Base-by-base conservation (phyloP, 108 stramenopile genomes). In the Fragilaria crotonensis region DNA sequence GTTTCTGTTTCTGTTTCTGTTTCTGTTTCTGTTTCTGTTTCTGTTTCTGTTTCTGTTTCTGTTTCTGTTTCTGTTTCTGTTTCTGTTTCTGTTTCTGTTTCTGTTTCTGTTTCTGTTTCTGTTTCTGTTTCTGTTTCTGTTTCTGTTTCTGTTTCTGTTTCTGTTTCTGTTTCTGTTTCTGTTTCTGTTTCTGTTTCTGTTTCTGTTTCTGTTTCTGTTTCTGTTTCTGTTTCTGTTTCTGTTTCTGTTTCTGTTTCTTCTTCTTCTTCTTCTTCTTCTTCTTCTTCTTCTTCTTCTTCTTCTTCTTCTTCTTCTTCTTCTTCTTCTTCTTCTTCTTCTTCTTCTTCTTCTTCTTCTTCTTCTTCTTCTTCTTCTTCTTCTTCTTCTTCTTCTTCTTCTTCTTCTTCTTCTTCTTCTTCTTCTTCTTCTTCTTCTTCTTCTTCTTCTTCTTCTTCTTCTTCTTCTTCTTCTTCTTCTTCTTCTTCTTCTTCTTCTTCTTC, bases 241-340 rank as follows among this genome's bases (percentile, higher is more conserved):
- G n/a, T n/a, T n/a, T n/a, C n/a, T n/a, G n/a, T 44, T 44, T 17
- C 17, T 44, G 11, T 17, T 44, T 44, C 41, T 44, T 44, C 41
- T 44, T 44, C 41, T 44, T 44, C 41, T 44, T 44, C 41, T 44
- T 44, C 41, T 44, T 44, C 41, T 44, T 44, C 41, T 44, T 44
- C 41, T 44, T 44, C 41, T 44, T 44, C 41, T 44, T 44, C 41
- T 44, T 44, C 41, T 44, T 44, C 41, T 44, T 44, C 41, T 44
- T 44, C 41, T 44, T 44, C 41, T 44, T 44, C 41, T 44, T 44
- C 41, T 44, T 44, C 41, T 44, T 44, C 41, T 44, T 44, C 41
- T 44, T 44, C 41, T 44, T 44, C 41, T 44, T 44, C 41, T 44
- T 44, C 41, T 44, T 44, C 41, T 44, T 44, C 41, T 44, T 44